These are phyloP conservation scores for Groenewaldozyma sp. DNA, from an alignment of 1,139 yeast genomes.

Conservation along the genomic window DNA sequence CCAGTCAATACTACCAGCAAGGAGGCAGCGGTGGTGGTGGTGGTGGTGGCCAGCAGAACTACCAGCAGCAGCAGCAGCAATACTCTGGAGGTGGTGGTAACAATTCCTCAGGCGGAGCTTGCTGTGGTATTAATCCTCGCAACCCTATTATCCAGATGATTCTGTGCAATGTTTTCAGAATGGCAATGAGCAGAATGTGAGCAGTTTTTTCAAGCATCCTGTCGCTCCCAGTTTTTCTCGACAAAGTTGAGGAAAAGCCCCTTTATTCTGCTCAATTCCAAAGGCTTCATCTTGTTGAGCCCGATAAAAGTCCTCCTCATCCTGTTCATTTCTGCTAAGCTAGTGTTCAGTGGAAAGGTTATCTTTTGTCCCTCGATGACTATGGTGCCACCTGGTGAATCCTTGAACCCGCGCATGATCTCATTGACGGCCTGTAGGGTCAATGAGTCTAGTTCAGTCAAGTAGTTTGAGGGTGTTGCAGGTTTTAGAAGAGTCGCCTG, in stretches of 20 bases:
- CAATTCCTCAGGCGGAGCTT: background rate
- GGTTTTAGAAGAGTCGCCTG: constrained; percentile 43
- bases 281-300: constrained; percentile 67
- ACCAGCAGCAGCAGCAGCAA: constrained; percentile 22
- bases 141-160: background rate
- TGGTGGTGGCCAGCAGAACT: constrained; percentile 23
- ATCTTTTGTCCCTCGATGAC: constrained; percentile 40
- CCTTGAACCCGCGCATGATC: constrained; percentile 52
- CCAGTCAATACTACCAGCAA: constrained; percentile 9
- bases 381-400: constrained; percentile 43
- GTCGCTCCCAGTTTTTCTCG: constrained; percentile 37
- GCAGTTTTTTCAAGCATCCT: background rate
- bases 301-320: constrained; percentile 72
- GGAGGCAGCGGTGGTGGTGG: constrained; percentile 21
- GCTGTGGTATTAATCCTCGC: background rate
- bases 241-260: constrained; percentile 68
- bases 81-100: constrained; percentile 7
- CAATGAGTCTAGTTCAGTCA: constrained; percentile 67
- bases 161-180: background rate
- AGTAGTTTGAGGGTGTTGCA: constrained; percentile 68
- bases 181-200: background rate
- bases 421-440: constrained; percentile 57
- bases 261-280: constrained; percentile 55
- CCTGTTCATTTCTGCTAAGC: constrained; percentile 74
- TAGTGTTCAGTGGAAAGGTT: constrained; percentile 15